A percentile compares a stretch with the other conserved stretches of the same genome.
Evolutionary conservation across 2,329 filamentous ascomycete species (phyloP).

Genomic region (Hymenotorrendiella dingleyae): DNA sequence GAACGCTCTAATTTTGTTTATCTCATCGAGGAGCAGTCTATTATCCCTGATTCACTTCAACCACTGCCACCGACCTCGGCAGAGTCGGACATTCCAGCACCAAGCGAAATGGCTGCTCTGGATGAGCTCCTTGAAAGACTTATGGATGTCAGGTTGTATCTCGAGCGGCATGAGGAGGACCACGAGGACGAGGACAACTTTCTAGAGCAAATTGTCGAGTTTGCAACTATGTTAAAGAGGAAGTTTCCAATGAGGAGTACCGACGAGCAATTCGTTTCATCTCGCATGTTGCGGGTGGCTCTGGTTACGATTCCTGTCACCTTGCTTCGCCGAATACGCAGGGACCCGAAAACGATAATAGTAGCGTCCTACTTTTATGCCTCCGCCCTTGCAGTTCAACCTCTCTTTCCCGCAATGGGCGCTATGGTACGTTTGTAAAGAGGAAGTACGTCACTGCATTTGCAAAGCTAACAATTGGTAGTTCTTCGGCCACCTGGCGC

Average conservation of each 20-base stretch:
- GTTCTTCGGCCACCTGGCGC: slow-evolving; percentile 8
- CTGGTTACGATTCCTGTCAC: slow-evolving; percentile 1
- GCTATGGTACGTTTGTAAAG: slow-evolving; percentile 2
- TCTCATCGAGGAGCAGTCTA: slow-evolving; percentile 6
- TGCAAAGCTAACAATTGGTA: neutral
- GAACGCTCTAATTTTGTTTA: slow-evolving; percentile 4
- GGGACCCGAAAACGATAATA: slow-evolving; percentile 5
- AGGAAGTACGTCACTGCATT: neutral
- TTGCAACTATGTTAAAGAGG: neutral
- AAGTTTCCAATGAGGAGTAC: slow-evolving; percentile 5
- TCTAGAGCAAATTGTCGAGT: slow-evolving; percentile 3
- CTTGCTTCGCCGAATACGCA: slow-evolving; percentile 1
- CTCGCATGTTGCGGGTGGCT: slow-evolving; percentile 3
- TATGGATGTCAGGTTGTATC: slow-evolving; percentile 1
- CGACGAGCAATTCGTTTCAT: slow-evolving; percentile 6
- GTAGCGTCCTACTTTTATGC: slow-evolving; percentile 5
- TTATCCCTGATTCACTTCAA: slow-evolving; percentile 1
- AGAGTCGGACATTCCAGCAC: neutral
- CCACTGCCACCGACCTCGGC: slow-evolving; percentile 5
- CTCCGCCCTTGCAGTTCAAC: slow-evolving; percentile 4
- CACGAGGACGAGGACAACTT: slow-evolving; percentile 1
- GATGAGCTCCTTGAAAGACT: slow-evolving; percentile 3
- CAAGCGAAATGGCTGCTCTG: neutral
- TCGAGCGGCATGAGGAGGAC: neutral
- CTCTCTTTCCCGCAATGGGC: slow-evolving; percentile 8